These are phyloP conservation scores for Zangia roseola DNA, from an alignment of 768 basidiomycete species.

Conservation along the genomic window DNA sequence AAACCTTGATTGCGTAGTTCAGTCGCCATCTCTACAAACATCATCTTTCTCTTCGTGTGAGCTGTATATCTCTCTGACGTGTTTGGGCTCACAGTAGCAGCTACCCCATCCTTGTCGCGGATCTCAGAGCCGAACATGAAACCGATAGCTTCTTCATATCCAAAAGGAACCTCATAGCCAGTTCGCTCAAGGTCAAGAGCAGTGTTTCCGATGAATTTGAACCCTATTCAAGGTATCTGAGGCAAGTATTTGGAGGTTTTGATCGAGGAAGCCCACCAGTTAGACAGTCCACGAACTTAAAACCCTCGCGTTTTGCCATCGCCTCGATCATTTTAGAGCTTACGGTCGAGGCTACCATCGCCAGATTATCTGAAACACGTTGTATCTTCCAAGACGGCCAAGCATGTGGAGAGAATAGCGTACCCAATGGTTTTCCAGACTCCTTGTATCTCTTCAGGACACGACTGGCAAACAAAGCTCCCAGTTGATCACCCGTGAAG, in stretches of 20 bases:
- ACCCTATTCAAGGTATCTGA: conserved; percentile 47
- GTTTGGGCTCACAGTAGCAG: conserved; percentile 58
- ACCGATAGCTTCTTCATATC: conserved; percentile 92
- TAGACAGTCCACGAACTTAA: conserved; percentile 81
- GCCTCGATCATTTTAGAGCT: conserved; percentile 87
- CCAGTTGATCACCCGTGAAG: conserved; percentile 88
- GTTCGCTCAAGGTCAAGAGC: conserved; percentile 60
- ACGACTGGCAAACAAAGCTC: conserved; percentile 52
- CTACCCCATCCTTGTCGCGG: conserved; percentile 86
- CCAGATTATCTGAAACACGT: conserved; percentile 52
- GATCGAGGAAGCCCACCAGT: conserved; percentile 51
- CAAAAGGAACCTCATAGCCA: conserved; percentile 76
- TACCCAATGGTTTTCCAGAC: conserved; percentile 46
- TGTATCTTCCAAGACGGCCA: conserved; percentile 40
- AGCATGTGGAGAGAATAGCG: conserved; percentile 25
- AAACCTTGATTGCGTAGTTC: conserved; percentile 49
- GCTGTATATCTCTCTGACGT: background rate
- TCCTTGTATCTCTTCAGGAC: conserved; percentile 45
- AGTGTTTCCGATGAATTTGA: conserved; percentile 89
- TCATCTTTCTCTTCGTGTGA: conserved; percentile 40
- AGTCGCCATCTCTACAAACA: conserved; percentile 67
- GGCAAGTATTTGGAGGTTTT: background rate
- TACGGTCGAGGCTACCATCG: conserved; percentile 87
- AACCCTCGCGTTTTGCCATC: conserved; percentile 75
- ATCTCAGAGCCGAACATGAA: conserved; percentile 83